These are phyloP conservation scores for Penicillium herquei DNA, from an alignment of 495 filamentous ascomycete species.

Conservation along the genomic window DNA sequence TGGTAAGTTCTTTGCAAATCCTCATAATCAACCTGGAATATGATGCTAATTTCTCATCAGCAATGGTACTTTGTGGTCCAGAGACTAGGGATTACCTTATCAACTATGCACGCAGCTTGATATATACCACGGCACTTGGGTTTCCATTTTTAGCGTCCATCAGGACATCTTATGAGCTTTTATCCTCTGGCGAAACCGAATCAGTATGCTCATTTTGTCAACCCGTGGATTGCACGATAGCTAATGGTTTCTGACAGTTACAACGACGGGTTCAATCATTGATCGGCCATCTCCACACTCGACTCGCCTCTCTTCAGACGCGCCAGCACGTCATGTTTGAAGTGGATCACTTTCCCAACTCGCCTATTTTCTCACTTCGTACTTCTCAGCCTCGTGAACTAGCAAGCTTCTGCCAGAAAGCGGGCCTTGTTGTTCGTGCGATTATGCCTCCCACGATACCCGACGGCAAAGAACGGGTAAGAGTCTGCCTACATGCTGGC, in stretches of 20 bases:
- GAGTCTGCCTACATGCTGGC: constrained; percentile 49
- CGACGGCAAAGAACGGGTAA: constrained; percentile 45
- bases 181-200: constrained; percentile 39
- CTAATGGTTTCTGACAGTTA: constrained; percentile 21
- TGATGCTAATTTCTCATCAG: constrained; percentile 8
- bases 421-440: constrained; percentile 38
- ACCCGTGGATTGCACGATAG: background rate
- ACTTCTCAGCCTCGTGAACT: constrained; percentile 34
- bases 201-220: constrained; percentile 21
- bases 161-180: constrained; percentile 43
- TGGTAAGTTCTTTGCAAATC: constrained; percentile 47
- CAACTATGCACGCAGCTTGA: constrained; percentile 49
- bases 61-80: constrained; percentile 46
- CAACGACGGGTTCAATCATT: constrained; percentile 38
- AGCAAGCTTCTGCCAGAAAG: constrained; percentile 31
- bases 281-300: constrained; percentile 35
- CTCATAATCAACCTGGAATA: background rate
- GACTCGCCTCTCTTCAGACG: constrained; percentile 28
- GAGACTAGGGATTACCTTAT: constrained; percentile 41
- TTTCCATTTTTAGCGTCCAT: constrained; percentile 51
- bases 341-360: constrained; percentile 42
- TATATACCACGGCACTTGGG: constrained; percentile 48
- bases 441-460: constrained; percentile 53
- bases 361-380: constrained; percentile 44
- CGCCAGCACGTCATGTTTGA: constrained; percentile 31